Percentiles rank a stretch among this genome's conserved stretches.
Conservation (phyloP, 495 filamentous ascomycete species). For the Penicillium salamii region DNA sequence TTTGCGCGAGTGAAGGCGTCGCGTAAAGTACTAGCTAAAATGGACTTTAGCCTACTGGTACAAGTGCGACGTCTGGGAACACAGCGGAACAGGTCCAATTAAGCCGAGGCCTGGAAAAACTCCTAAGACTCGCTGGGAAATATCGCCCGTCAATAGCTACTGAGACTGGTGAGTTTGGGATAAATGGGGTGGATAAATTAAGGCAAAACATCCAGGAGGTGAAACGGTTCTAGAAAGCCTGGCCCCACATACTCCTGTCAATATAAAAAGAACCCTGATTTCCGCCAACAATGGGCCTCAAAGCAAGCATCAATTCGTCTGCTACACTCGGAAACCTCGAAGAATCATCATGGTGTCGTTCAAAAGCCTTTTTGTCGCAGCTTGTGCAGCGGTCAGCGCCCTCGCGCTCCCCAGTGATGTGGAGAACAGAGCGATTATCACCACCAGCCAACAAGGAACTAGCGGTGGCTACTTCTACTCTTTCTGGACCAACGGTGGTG, state of each 20-base stretch:
- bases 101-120: neutral
- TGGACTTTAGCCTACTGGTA: neutral
- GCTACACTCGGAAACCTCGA: neutral
- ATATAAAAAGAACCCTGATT: constrained; percentile 2
- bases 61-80: too few relatives aligned
- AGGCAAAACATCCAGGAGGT: neutral
- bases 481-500: constrained; percentile 59
- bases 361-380: constrained; percentile 39
- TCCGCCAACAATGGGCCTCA: neutral
- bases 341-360: constrained; percentile 44
- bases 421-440: constrained; percentile 30
- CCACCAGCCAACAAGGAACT: constrained; percentile 45
- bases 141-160: neutral
- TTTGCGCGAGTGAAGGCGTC: neutral
- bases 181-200: constrained; percentile 9
- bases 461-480: constrained; percentile 61
- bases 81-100: neutral
- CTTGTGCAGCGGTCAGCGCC: constrained; percentile 28
- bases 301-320: neutral
- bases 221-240: neutral
- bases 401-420: constrained; percentile 42
- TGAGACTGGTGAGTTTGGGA: neutral
- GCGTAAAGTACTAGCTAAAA: neutral
- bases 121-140: neutral
- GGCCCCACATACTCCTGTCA: neutral